These are phyloP conservation scores for Oxytropis ochrocephala DNA, from an alignment of 306 rosid species.

Conservation along the genomic window DNA sequence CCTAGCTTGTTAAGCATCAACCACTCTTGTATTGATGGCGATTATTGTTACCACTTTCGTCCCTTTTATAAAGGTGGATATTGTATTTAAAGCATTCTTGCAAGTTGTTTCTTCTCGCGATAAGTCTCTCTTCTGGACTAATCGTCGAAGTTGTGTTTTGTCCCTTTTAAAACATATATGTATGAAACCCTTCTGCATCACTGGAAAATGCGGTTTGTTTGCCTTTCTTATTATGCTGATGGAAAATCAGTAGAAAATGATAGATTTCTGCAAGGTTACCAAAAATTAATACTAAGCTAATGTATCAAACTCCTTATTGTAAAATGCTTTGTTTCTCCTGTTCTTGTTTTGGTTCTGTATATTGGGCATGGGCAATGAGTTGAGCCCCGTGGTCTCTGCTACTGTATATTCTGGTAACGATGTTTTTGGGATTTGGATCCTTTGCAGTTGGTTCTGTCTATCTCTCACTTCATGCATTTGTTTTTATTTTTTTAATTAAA, in stretches of 20 bases:
- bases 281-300: not conserved
- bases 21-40: slow-evolving; percentile 8
- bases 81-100: not conserved
- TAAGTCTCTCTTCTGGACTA: not conserved
- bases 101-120: not conserved
- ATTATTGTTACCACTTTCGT: not conserved
- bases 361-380: not conserved
- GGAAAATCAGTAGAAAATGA: not conserved
- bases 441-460: too few relatives aligned
- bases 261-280: not conserved
- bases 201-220: not conserved
- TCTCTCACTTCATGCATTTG: too few relatives aligned
- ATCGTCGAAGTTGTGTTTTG: not conserved
- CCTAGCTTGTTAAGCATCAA: not conserved
- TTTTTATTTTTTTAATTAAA: too few relatives aligned
- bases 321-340: not conserved
- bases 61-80: not conserved
- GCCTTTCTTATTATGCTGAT: not conserved
- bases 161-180: too few relatives aligned
- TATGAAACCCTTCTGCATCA: not conserved
- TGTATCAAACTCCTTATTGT: not conserved
- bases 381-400: not conserved
- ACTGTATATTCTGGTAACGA: not conserved
- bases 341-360: not conserved
- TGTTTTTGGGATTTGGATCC: too few relatives aligned